These are phyloP conservation scores for Paramecium primaurelia DNA, from an alignment of 73 alveolate species.

Conservation along the genomic window DNA sequence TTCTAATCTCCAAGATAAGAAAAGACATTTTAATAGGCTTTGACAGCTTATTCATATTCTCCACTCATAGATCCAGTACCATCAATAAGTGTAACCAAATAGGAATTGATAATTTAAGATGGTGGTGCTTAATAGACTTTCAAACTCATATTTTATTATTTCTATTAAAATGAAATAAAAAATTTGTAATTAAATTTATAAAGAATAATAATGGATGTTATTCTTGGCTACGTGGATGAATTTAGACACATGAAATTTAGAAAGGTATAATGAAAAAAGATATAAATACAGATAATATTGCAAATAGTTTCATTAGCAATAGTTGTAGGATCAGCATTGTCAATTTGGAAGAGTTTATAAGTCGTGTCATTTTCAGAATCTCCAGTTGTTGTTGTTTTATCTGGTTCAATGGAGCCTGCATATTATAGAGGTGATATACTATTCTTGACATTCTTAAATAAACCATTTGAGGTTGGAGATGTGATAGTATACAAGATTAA, in stretches of 20 bases:
- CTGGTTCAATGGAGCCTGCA: constrained; percentile 98
- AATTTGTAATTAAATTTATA: background rate
- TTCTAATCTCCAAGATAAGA: background rate
- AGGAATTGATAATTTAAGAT: background rate
- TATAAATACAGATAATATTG: constrained; percentile 56
- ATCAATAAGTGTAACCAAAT: background rate
- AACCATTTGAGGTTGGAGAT: constrained; percentile 87
- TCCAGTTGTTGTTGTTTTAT: constrained; percentile 96
- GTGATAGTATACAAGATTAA: constrained; percentile 91
- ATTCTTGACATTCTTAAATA: constrained; percentile 75
- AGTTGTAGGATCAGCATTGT: constrained; percentile 93
- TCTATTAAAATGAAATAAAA: background rate
- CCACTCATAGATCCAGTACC: background rate
- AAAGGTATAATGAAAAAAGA: constrained; percentile 38
- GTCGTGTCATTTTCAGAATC: constrained; percentile 79
- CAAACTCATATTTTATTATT: background rate
- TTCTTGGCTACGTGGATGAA: constrained; percentile 59
- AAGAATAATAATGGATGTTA: constrained; percentile 27
- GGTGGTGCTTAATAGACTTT: background rate
- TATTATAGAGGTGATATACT: constrained; percentile 97
- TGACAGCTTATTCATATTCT: background rate
- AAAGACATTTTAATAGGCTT: background rate
- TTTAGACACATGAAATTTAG: constrained; percentile 70
- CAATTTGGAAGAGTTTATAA: constrained; percentile 95
- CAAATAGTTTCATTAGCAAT: constrained; percentile 86